A percentile compares a stretch with the other conserved stretches of the same genome.
Conservation (phyloP, 371 early-diverging fungal species). For the Fennellomyces sp. region DNA sequence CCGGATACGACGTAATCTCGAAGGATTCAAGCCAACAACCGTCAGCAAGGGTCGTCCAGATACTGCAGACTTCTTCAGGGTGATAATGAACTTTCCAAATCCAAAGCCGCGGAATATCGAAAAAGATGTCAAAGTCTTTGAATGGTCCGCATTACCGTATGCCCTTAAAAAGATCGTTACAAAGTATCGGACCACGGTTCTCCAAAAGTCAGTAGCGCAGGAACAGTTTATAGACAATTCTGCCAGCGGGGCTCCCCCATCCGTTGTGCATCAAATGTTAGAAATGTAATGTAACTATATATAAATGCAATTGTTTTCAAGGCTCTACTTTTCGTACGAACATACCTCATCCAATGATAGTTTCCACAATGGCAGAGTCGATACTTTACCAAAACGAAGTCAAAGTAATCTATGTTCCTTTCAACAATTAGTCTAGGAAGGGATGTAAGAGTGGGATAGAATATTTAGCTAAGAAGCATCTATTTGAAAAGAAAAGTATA, state of each 20-base stretch:
- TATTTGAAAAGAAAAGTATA: too few species aligned
- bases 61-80: slow-evolving; percentile 76
- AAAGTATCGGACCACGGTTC: slow-evolving; percentile 45
- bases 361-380: too few species aligned
- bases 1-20: slow-evolving; percentile 80
- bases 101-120: slow-evolving; percentile 88
- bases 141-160: slow-evolving; percentile 67
- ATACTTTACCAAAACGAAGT: too few species aligned
- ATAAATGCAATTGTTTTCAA: too few species aligned
- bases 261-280: background rate
- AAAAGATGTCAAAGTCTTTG: slow-evolving; percentile 84
- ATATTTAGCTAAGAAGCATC: too few species aligned
- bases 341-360: too few species aligned
- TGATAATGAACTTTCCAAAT: slow-evolving; percentile 80
- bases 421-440: too few species aligned
- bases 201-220: background rate
- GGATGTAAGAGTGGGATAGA: too few species aligned
- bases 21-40: slow-evolving; percentile 80
- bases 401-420: too few species aligned
- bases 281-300: slow-evolving; percentile 1
- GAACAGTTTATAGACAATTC: background rate
- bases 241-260: background rate
- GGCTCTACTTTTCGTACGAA: too few species aligned
- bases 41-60: slow-evolving; percentile 75
- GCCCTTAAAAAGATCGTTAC: slow-evolving; percentile 77